phyloP scores from a whole-genome alignment of 2,329 filamentous ascomycete genomes.

The Mycogone perniciosa region DNA sequence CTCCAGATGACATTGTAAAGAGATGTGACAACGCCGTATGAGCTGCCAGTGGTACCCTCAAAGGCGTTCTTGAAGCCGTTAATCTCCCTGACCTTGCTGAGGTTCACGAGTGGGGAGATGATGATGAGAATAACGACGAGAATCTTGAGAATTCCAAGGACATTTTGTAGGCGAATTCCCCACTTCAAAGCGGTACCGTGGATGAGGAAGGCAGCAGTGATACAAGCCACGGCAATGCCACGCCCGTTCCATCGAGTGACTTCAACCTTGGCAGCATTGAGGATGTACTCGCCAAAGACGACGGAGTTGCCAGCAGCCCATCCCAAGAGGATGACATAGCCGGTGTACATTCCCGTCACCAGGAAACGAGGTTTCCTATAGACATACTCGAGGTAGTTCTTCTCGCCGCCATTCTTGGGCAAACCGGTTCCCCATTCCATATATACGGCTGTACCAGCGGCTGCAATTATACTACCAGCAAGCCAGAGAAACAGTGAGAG shows the following conservation, averaged over 20 bases:
- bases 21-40: conserved; percentile 62
- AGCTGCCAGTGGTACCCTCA: conserved; percentile 57
- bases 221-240: conserved; percentile 58
- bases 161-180: conserved; percentile 61
- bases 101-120: conserved; percentile 54
- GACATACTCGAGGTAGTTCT: conserved; percentile 61
- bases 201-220: conserved; percentile 58
- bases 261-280: conserved; percentile 57
- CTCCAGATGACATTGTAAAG: conserved; percentile 68
- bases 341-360: conserved; percentile 52
- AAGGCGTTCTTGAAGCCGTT: conserved; percentile 60
- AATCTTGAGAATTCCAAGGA: conserved; percentile 61
- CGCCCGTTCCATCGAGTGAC: conserved; percentile 62
- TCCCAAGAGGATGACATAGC: conserved; percentile 57
- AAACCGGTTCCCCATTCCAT: conserved; percentile 61
- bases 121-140: conserved; percentile 59
- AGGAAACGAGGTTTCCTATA: conserved; percentile 56
- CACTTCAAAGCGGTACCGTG: conserved; percentile 58
- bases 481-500: conserved; percentile 59
- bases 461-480: conserved; percentile 54
- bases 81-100: conserved; percentile 50
- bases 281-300: conserved; percentile 64
- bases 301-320: conserved; percentile 64
- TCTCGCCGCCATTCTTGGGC: conserved; percentile 58
- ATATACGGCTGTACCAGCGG: conserved; percentile 57